Evolutionary conservation across 1,284 basidiomycete genomes (phyloP).

Genomic region (Agaricales sp.): DNA sequence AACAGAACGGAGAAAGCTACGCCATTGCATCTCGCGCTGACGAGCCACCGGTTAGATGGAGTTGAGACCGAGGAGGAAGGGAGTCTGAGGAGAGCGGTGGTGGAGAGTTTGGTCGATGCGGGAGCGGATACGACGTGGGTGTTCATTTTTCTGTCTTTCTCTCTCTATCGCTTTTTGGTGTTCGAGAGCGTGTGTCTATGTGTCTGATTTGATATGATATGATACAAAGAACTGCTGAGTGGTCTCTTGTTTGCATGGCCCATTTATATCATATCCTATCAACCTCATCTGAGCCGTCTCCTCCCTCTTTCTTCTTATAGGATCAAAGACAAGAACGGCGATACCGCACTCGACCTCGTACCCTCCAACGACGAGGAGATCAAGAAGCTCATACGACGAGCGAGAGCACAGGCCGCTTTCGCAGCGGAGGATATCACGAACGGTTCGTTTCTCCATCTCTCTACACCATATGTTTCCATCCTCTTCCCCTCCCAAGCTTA

Average conservation of each 20-base stretch:
- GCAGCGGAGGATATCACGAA: constrained; percentile 31
- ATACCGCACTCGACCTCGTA: constrained; percentile 49
- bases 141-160: neutral
- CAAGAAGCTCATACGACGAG: constrained; percentile 36
- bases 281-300: no score
- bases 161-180: neutral
- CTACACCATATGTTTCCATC: neutral
- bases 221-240: no score
- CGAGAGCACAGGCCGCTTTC: constrained; percentile 33
- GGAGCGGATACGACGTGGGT: constrained; percentile 65
- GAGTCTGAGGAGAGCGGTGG: constrained; percentile 44
- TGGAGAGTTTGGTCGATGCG: constrained; percentile 64
- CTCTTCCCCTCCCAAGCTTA: constrained; percentile 1
- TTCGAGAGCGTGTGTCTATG: no score
- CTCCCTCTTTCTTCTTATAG: constrained; percentile 24
- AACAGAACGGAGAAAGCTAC: constrained; percentile 71
- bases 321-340: constrained; percentile 64
- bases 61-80: neutral
- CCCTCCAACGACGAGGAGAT: constrained; percentile 37
- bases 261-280: no score
- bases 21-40: constrained; percentile 74
- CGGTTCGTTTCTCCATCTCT: constrained; percentile 19
- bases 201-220: no score
- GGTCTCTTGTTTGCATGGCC: no score
- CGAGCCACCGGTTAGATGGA: constrained; percentile 38